Percentiles rank a stretch among this genome's conserved stretches.
Conservation (phyloP, 139 green algal species). For the Chlamydomonas sp. region DNA sequence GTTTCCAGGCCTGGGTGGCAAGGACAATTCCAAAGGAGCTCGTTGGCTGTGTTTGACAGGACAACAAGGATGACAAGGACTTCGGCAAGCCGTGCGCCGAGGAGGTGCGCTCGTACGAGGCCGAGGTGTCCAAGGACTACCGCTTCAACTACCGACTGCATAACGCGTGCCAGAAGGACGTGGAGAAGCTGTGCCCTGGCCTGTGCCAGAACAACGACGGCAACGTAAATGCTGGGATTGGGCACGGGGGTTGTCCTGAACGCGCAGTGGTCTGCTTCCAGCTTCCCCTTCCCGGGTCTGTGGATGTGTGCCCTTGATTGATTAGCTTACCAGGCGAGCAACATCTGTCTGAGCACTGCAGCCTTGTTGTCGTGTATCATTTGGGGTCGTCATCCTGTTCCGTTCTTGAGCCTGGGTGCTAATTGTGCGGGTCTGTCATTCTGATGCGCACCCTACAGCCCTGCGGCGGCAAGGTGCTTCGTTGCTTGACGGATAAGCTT, state of each 20-base stretch:
- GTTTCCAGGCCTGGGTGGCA: too few species aligned
- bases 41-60: slow-evolving; percentile 41
- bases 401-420: neutral
- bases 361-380: too few species aligned
- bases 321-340: too few species aligned
- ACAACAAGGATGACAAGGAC: slow-evolving; percentile 70
- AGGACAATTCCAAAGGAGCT: too few species aligned
- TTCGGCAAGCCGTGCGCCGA: slow-evolving; percentile 79
- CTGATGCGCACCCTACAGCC: slow-evolving; percentile 45
- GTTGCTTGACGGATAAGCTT: slow-evolving; percentile 83
- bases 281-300: too few species aligned
- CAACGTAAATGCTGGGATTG: slow-evolving; percentile 15
- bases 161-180: slow-evolving; percentile 79
- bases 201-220: slow-evolving; percentile 58
- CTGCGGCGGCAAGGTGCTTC: slow-evolving; percentile 83
- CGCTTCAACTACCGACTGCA: slow-evolving; percentile 88
- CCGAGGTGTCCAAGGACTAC: slow-evolving; percentile 78
- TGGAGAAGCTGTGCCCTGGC: slow-evolving; percentile 71
- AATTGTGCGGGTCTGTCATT: neutral
- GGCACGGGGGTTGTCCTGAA: neutral
- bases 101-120: slow-evolving; percentile 76
- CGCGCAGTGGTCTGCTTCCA: neutral
- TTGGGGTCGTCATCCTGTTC: too few species aligned
- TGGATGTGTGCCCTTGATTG: too few species aligned
- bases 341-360: too few species aligned